Evolutionary conservation across 2,329 filamentous ascomycete genomes (phyloP).

Genomic region (Colletotrichum scovillei): DNA sequence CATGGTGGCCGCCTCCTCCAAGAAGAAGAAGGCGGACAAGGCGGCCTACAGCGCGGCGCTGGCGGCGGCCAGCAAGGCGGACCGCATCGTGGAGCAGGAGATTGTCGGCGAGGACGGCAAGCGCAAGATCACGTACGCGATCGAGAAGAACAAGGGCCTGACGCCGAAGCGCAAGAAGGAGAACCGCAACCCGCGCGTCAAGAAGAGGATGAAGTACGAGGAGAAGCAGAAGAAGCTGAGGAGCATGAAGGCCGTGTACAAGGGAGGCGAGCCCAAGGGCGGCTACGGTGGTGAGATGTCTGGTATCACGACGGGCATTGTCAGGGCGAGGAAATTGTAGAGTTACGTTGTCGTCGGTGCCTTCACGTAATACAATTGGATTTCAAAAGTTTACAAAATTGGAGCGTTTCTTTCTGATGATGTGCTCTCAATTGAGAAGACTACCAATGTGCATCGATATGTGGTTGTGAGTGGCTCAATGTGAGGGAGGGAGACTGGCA

Average conservation of each 20-base stretch:
- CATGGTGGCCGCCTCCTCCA: slow-evolving; percentile 78
- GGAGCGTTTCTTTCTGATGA: neutral
- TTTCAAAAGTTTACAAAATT: slow-evolving; percentile 4
- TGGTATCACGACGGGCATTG: slow-evolving; percentile 92
- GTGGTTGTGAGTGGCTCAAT: neutral
- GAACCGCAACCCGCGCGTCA: slow-evolving; percentile 92
- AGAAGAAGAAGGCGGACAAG: slow-evolving; percentile 81
- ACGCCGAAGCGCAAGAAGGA: slow-evolving; percentile 93
- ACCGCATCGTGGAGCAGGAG: slow-evolving; percentile 73
- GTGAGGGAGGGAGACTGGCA: neutral
- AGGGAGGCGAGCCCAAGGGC: slow-evolving; percentile 84
- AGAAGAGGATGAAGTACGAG: slow-evolving; percentile 97
- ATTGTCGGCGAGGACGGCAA: slow-evolving; percentile 85
- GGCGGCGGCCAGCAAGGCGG: slow-evolving; percentile 71
- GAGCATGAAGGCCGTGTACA: slow-evolving; percentile 87
- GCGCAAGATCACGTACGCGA: slow-evolving; percentile 90
- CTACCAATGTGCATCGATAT: neutral
- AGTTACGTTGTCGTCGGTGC: slow-evolving; percentile 5
- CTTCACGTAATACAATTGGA: slow-evolving; percentile 32
- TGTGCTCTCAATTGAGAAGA: neutral
- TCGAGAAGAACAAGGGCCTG: slow-evolving; percentile 97
- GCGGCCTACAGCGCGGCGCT: slow-evolving; percentile 65
- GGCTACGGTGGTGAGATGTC: slow-evolving; percentile 93
- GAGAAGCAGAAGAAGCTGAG: slow-evolving; percentile 97
- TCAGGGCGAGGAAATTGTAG: slow-evolving; percentile 93